Evolutionary conservation across 1,284 basidiomycete genomes (phyloP).

Genomic region (Puccinia horiana): DNA sequence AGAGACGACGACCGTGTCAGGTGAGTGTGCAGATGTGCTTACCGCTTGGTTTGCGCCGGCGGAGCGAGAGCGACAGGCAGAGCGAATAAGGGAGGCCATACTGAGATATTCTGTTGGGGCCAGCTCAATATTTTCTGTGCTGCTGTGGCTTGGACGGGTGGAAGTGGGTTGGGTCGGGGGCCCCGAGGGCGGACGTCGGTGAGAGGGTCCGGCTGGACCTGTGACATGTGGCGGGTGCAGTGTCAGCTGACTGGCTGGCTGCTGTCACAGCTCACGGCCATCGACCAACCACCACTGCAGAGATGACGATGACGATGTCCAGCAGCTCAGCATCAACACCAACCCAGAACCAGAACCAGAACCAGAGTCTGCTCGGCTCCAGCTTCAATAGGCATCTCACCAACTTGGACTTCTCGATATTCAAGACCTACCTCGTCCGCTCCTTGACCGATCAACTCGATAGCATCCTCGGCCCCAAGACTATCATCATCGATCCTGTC

Average conservation of each 20-base stretch:
- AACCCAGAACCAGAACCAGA: background rate
- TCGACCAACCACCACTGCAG: background rate
- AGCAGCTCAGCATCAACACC: constrained; percentile 11
- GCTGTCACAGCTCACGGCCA: too few relatives aligned
- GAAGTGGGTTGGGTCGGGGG: too few relatives aligned
- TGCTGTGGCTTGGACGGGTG: too few relatives aligned
- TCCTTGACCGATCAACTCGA: constrained; percentile 47
- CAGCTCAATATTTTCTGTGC: too few relatives aligned
- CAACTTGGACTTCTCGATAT: constrained; percentile 37
- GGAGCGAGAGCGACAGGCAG: constrained; percentile 35
- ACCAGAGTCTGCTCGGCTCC: too few relatives aligned
- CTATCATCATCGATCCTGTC: constrained; percentile 83
- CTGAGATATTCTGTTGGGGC: background rate
- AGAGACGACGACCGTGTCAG: background rate
- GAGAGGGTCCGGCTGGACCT: too few relatives aligned
- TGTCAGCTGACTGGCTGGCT: too few relatives aligned
- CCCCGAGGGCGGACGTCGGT: too few relatives aligned
- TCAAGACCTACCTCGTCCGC: constrained; percentile 40
- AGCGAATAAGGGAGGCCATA: constrained; percentile 41
- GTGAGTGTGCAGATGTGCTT: background rate
- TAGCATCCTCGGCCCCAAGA: constrained; percentile 84
- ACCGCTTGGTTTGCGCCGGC: constrained; percentile 24
- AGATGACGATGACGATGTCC: background rate
- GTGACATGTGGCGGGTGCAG: too few relatives aligned
- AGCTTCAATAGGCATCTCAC: constrained; percentile 31